A percentile compares a stretch with the other conserved stretches of the same genome.
phyloP scores from a whole-genome alignment of 441 rosid species.

The Populus trichocarpa region DNA sequence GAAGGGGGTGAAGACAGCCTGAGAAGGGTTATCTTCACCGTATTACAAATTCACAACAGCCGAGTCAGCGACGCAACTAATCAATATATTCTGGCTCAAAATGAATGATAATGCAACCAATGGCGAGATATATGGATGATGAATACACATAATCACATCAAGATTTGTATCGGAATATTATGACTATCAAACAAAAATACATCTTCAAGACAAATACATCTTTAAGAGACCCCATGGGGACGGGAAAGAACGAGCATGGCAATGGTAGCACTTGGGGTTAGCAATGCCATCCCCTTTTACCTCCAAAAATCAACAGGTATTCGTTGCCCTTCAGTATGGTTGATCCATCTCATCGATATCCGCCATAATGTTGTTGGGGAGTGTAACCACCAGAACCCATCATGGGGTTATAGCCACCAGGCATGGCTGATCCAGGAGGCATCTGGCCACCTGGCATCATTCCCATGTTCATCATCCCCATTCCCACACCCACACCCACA shows the following conservation, averaged over 20 bases:
- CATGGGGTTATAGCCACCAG: constrained; percentile 69
- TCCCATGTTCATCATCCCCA: constrained; percentile 51
- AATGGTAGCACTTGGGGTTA: constrained; percentile 2
- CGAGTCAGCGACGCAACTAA: constrained; percentile 3
- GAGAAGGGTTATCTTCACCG: constrained; percentile 19
- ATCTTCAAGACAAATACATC: background rate
- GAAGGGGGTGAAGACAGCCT: background rate
- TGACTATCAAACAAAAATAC: constrained; percentile 14
- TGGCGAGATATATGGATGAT: constrained; percentile 4
- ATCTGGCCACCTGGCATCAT: constrained; percentile 60
- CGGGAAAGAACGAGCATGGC: background rate
- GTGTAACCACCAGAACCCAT: constrained; percentile 62
- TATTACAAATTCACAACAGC: constrained; percentile 21
- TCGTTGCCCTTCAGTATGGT: background rate
- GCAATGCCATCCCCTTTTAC: constrained; percentile 17
- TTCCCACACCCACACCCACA: constrained; percentile 43
- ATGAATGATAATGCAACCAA: constrained; percentile 5
- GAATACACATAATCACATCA: constrained; percentile 21
- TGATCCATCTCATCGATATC: constrained; percentile 51
- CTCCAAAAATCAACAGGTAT: constrained; percentile 16
- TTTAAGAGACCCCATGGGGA: background rate
- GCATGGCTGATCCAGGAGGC: constrained; percentile 56
- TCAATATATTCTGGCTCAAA: constrained; percentile 14
- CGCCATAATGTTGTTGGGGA: constrained; percentile 82
- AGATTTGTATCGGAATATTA: constrained; percentile 15